Evolutionary conservation across 495 filamentous ascomycete species (phyloP), one percentile per base, ranked within the genome.

Genomic region (Paragyromitra xinjiangensis): DNA sequence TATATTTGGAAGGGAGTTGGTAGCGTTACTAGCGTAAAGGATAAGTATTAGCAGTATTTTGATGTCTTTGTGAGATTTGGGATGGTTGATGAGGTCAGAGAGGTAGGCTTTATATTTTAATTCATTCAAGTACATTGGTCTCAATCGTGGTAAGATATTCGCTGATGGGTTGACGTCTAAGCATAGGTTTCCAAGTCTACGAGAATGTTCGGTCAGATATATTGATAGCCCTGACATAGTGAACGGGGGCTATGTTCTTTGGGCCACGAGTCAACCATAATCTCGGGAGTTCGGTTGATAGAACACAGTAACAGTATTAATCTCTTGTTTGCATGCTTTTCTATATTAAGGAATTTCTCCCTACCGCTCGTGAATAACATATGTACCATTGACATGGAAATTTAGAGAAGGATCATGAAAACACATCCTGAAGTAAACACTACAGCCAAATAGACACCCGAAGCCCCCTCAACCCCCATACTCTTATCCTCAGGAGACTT

Each of bases 391-490:
- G 24, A 56, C 29, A 56, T 69, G 2, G 22, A 55, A 16, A 40
- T 6, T 69, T 22, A 29, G 9, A 12, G 11, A 55, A 69, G 56
- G 4, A 40, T 22, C 29, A 53, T 55, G 19, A 69, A 69, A 56
- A 40, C 19, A 69, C 22, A 69, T 8, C 8, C 45, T 22, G 19
- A 37, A 55, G 42, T 26, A 69, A 69, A 61, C 51, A 26, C 34
- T 53, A 39, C 29, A n/a, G 56, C 14, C 0, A 39, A 29, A 61
- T 14, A 39, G 26, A 37, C 29, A n/a, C 19, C 1, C 4, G 19
- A 37, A n/a, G 7, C 14, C 4, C 14, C 26, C 12, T 37, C 37
- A n/a, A 24, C 24, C n/a, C 56, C 56, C 56, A 11, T 37, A 16
- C 29, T 34, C 29, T 61, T 61, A 14, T n/a, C 11, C n/a, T 29